Evolutionary conservation across 106 monocot species (phyloP), one percentile per base, ranked within the genome.

Genomic region (Xerophyta viscosa): DNA sequence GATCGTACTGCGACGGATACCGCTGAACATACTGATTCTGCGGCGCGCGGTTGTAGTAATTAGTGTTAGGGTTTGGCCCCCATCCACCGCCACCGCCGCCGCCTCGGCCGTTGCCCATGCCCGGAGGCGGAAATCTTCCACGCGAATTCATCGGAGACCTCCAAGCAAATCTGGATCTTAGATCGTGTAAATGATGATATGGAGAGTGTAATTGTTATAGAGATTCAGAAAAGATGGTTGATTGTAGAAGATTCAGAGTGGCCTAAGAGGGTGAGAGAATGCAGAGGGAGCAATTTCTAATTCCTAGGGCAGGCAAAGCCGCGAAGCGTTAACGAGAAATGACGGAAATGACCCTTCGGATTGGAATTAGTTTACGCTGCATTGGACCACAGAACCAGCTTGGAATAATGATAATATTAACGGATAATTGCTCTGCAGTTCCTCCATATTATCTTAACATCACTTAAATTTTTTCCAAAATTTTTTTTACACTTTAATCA

Each of bases 101-200:
- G n/a, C 71, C 66, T 2, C 68, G 48, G 2, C 54, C 63, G 28
- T 50, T 48, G 20, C 68, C 75, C 26, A 63, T 63, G 8, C 75
- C 75, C 1, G 68, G 68, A 9, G 75, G 62, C 17, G 75, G 68
- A 45, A 50, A 68, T 63, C 75, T 68, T 20, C 75, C 61, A 31
- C 68, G 62, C 21, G 56, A 59, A 54, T 66, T 72, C 72, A 72
- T 72, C 51, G 18, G 15, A 39, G 33, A 12, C 6, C 6, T 39
- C 39, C 15, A 12, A 39, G 39, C 3, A 39, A 15, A 39, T 39
- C 39, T 39, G 39, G 39, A 15, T 12, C 6, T 39, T 1, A 8
- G 15, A 39, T 39, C 39, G 39, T 12, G 6, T 12, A 15, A 39
- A 15, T 6, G 7, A 39, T 2, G 39, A 8, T 12, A 8, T 2